Base-by-base conservation (phyloP, 441 rosid species). In the Pelargonium myrrhifolium region DNA sequence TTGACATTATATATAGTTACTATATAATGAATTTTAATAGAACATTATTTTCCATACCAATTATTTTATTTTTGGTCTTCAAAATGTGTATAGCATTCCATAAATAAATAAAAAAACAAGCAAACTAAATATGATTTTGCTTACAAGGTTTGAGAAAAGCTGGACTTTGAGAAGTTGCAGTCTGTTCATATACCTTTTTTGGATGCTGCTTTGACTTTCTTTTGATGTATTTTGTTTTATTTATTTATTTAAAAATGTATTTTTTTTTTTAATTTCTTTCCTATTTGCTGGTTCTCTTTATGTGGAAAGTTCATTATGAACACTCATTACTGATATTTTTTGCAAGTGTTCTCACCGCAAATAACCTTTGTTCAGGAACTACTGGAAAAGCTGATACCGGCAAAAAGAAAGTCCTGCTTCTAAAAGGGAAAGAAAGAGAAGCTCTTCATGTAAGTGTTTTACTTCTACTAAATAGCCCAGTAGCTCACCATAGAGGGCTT, bases 371-470 rank as follows among this genome's bases (percentile, higher is more conserved):
- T 77, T 77, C 85, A n/a, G 86, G 80, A 65, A 64, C 78, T 51
- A 43, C 87, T 69, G 74, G 84, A 76, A 78, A 76, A 69, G 74
- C 86, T 69, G 82, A 82, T 67, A 73, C 82, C 71, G 89, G 87
- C 69, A 81, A 83, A 83, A 83, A 87, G 75, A 87, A 79, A 75
- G 74, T 81, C 31, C 67, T 81, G 76, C 87, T 83, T 72, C 72
- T 76, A 65, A 85, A 84, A 79, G 75, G 85, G 64, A 90, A 82
- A 81, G 87, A 82, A 28, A 61, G 63, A 71, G 86, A 86, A 78
- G 77, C 65, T 66, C 60, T 82, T 58, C 70, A 64, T 71, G 93
- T 86, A 86, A 82, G 88, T 62, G 68, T 42, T 78, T 60, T 67
- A 21, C 47, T 61, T 62, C 53, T 31, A 24, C 6, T 10, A 21